Evolutionary conservation across 1,284 basidiomycete species (phyloP).

Genomic region (Afroboletus lepidellus): DNA sequence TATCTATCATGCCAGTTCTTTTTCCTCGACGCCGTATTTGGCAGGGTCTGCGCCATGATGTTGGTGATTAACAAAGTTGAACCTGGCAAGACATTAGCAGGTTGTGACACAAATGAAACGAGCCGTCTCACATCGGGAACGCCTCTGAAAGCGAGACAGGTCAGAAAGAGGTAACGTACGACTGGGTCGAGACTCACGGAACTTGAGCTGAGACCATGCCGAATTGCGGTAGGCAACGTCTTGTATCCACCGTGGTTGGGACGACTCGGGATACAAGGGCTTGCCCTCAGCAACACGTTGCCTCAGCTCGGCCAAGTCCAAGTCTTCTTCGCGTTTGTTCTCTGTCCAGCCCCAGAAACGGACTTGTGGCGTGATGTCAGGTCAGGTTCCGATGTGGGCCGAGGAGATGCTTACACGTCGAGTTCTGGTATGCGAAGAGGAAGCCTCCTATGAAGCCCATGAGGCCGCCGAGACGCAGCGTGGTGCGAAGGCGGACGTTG

Average conservation of each 20-base stretch:
- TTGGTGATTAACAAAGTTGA: slow-evolving; percentile 90
- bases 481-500: slow-evolving; percentile 34
- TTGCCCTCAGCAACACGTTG: slow-evolving; percentile 72
- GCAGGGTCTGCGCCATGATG: slow-evolving; percentile 82
- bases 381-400: slow-evolving; percentile 10
- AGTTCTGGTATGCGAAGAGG: slow-evolving; percentile 90
- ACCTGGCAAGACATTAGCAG: slow-evolving; percentile 49
- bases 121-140: slow-evolving; percentile 60
- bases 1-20: slow-evolving; percentile 27
- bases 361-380: slow-evolving; percentile 42
- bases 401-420: slow-evolving; percentile 61
- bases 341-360: slow-evolving; percentile 98
- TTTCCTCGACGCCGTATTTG: slow-evolving; percentile 62
- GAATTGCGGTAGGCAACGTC: slow-evolving; percentile 89
- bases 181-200: slow-evolving; percentile 59
- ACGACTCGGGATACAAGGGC: slow-evolving; percentile 81
- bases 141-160: slow-evolving; percentile 42
- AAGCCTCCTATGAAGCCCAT: slow-evolving; percentile 87
- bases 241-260: slow-evolving; percentile 86
- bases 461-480: slow-evolving; percentile 38
- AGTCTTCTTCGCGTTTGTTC: slow-evolving; percentile 80
- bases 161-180: slow-evolving; percentile 4
- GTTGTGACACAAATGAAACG: background rate
- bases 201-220: slow-evolving; percentile 88
- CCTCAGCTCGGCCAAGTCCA: slow-evolving; percentile 75